Conservation (phyloP, 2,329 filamentous ascomycete genomes). For the Verticillium isaacii region DNA sequence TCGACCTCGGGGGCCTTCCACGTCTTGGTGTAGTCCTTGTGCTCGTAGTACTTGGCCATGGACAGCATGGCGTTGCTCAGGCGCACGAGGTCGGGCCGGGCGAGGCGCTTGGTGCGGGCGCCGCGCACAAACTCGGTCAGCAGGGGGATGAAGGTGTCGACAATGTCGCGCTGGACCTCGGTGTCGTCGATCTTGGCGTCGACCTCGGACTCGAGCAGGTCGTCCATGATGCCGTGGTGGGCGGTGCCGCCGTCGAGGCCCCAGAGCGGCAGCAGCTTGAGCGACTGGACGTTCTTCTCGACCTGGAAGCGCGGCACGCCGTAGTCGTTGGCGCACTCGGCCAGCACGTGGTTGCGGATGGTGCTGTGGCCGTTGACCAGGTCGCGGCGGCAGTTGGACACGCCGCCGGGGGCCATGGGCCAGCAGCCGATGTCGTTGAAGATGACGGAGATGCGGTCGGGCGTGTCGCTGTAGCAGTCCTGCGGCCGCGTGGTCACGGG, state of each 20-base stretch:
- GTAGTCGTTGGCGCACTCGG: slow-evolving; percentile 50
- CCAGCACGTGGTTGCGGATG: slow-evolving; percentile 50
- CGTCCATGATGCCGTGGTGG: slow-evolving; percentile 48
- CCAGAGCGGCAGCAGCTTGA: slow-evolving; percentile 51
- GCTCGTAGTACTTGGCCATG: slow-evolving; percentile 46
- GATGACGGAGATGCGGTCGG: slow-evolving; percentile 43
- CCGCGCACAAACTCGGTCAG: slow-evolving; percentile 44
- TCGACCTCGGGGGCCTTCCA: slow-evolving; percentile 42
- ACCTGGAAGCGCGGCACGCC: slow-evolving; percentile 51
- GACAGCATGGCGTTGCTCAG: slow-evolving; percentile 43
- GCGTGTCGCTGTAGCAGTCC: slow-evolving; percentile 39
- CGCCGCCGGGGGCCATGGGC: slow-evolving; percentile 49
- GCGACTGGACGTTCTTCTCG: slow-evolving; percentile 48
- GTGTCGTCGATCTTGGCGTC: slow-evolving; percentile 38
- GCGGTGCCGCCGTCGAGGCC: slow-evolving; percentile 47
- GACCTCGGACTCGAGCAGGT: slow-evolving; percentile 46
- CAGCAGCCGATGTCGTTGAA: slow-evolving; percentile 48
- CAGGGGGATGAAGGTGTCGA: slow-evolving; percentile 48
- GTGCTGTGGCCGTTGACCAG: slow-evolving; percentile 48
- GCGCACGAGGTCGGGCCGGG: slow-evolving; percentile 36
- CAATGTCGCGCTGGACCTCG: slow-evolving; percentile 37
- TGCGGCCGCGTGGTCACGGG: slow-evolving; percentile 31
- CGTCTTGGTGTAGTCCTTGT: slow-evolving; percentile 43
- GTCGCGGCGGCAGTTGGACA: slow-evolving; percentile 50
- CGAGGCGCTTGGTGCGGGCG: slow-evolving; percentile 38